Evolutionary conservation across 495 filamentous ascomycete genomes (phyloP).

Genomic region (Pyronema omphalodes): DNA sequence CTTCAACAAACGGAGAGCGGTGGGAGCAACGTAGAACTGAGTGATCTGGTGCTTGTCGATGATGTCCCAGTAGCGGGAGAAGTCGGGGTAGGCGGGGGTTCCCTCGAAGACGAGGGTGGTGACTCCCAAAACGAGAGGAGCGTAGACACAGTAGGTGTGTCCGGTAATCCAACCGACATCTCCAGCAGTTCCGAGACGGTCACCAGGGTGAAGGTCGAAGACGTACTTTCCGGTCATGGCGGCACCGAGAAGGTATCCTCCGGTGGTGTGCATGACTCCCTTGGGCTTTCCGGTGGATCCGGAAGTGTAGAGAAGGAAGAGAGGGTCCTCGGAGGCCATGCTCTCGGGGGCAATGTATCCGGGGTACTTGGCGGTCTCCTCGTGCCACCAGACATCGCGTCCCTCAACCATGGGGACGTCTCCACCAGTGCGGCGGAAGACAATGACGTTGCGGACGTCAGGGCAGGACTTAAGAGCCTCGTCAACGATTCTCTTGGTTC

Average conservation of each 20-base stretch:
- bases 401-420: slow-evolving; percentile 81
- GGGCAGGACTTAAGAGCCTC: slow-evolving; percentile 96
- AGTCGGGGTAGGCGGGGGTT: slow-evolving; percentile 91
- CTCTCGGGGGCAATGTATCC: slow-evolving; percentile 70
- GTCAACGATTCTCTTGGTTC: slow-evolving; percentile 98
- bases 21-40: slow-evolving; percentile 97
- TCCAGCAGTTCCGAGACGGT: slow-evolving; percentile 92
- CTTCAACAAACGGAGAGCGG: slow-evolving; percentile 81
- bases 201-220: slow-evolving; percentile 89
- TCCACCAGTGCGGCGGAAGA: slow-evolving; percentile 88
- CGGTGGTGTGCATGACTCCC: slow-evolving; percentile 97
- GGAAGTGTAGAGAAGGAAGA: slow-evolving; percentile 96
- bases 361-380: slow-evolving; percentile 91
- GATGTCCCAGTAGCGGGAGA: slow-evolving; percentile 97
- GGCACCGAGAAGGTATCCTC: slow-evolving; percentile 79
- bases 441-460: slow-evolving; percentile 64
- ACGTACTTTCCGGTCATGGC: slow-evolving; percentile 94
- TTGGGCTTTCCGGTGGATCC: slow-evolving; percentile 97
- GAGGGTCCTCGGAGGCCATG: slow-evolving; percentile 82
- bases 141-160: slow-evolving; percentile 98
- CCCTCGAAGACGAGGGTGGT: slow-evolving; percentile 98
- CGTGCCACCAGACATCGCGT: slow-evolving; percentile 94
- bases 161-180: slow-evolving; percentile 99
- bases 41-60: slow-evolving; percentile 88
- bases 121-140: slow-evolving; percentile 78